Base-by-base conservation (phyloP, 2,329 filamentous ascomycete genomes). In the Colletotrichum ledebouriae region DNA sequence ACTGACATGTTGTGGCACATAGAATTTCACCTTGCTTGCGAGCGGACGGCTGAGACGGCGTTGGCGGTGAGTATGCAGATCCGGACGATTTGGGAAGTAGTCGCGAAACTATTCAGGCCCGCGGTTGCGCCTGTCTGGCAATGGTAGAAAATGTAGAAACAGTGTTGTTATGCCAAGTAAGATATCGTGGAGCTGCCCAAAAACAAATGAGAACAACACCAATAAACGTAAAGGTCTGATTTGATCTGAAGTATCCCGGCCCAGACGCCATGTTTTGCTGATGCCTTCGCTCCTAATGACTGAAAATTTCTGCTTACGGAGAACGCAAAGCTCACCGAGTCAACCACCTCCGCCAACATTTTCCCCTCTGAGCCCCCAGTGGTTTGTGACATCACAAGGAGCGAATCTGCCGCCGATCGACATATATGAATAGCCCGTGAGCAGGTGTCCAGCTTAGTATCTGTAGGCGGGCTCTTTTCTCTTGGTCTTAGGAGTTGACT, bases 401-500 rank as follows among this genome's bases (percentile, higher is more conserved):
- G 17, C 17, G 25, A 41, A 17, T 49, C 25, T 39, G 17, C 17
- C 42, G 34, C 22, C 25, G 17, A 37, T 50, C 17, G 37, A 33
- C 6, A 41, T 59, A 12, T 10, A 42, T 39, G 44, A 34, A 29
- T 10, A 29, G 17, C 17, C 12, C 10, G n/a, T 33, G 12, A 13
- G 44, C 15, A 13, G 17, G 6, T 15, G 15, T 12, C 10, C 33
- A 22, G 55, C 34, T 62, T 29, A 69, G 39, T 69, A 66, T 37
- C 63, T 66, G 20, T 61, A 59, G 25, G 46, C 73, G 25, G 80
- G 77, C 50, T 80, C 76, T 67, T 82, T 81, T 62, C 73, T 76
- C 72, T 78, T 81, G 63, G 73, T 76, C 72, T 78, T 81, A 20
- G 65, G 73, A 15, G 75, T 74, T n/a, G 79, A 75, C 49, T 80